These are phyloP conservation scores for Trichosporon inkin DNA, from an alignment of 1,284 basidiomycete genomes.

Conservation along the genomic window DNA sequence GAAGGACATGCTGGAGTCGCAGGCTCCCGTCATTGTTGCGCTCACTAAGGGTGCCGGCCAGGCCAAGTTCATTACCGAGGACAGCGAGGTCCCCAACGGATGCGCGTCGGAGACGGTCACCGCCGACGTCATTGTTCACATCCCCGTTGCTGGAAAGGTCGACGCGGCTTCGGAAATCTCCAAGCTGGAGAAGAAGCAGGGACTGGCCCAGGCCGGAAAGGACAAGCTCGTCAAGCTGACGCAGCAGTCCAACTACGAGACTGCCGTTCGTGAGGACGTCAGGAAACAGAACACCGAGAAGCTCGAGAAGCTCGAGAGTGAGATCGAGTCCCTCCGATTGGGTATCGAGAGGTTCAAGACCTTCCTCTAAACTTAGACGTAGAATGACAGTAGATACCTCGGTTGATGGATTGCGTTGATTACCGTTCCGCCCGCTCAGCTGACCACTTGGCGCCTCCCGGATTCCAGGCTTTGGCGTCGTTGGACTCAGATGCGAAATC, in stretches of 20 bases:
- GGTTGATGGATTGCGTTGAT: slow-evolving; percentile 4
- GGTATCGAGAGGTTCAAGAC: slow-evolving; percentile 49
- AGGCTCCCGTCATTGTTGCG: slow-evolving; percentile 69
- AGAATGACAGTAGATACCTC: not conserved
- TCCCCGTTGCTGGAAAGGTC: slow-evolving; percentile 82
- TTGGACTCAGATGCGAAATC: too few species aligned
- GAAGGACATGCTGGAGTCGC: slow-evolving; percentile 63
- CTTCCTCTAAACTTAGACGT: slow-evolving; percentile 30
- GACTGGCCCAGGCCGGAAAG: slow-evolving; percentile 63
- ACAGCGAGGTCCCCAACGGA: slow-evolving; percentile 68
- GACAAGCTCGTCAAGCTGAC: slow-evolving; percentile 74
- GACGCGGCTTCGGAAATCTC: slow-evolving; percentile 77
- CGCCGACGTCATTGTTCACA: slow-evolving; percentile 67
- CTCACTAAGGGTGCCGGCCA: slow-evolving; percentile 86
- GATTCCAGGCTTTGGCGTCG: not conserved
- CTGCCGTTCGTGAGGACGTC: slow-evolving; percentile 72
- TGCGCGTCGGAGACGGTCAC: slow-evolving; percentile 81
- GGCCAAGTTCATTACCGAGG: slow-evolving; percentile 59
- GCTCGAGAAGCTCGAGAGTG: slow-evolving; percentile 46
- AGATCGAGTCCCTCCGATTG: slow-evolving; percentile 47
- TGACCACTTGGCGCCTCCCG: not conserved
- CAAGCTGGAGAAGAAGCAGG: slow-evolving; percentile 82
- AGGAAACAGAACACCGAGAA: slow-evolving; percentile 70
- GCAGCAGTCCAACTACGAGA: slow-evolving; percentile 68
- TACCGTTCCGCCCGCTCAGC: not conserved